Evolutionary conservation across 73 alveolate species (phyloP).

Genomic region (Paramecium caudatum): DNA sequence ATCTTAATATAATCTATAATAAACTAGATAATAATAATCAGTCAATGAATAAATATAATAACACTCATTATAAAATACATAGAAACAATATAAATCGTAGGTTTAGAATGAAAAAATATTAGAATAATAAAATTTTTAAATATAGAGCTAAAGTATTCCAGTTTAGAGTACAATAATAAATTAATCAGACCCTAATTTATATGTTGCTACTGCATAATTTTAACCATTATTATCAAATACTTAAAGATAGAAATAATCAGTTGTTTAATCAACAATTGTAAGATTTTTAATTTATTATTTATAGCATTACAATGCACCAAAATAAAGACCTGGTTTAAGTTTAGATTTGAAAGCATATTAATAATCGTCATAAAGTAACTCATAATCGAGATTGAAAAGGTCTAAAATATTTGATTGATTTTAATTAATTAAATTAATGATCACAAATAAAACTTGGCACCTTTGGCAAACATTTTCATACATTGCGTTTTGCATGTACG

Average conservation of each 20-base stretch:
- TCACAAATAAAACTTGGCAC: not conserved
- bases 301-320: not conserved
- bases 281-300: not conserved
- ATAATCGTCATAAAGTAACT: not conserved
- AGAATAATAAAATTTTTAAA: no score
- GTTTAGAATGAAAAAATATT: not conserved
- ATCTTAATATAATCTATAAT: not conserved
- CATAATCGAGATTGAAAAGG: conserved; percentile 14
- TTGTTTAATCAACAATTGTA: not conserved
- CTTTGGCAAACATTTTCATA: conserved; percentile 31
- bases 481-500: conserved; percentile 27
- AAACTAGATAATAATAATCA: not conserved
- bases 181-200: no score
- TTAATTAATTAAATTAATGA: not conserved
- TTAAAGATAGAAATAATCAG: no score
- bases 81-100: not conserved
- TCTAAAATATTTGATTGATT: conserved; percentile 4
- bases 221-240: no score
- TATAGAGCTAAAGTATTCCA: no score
- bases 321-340: not conserved
- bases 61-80: not conserved
- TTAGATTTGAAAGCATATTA: not conserved
- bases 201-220: no score
- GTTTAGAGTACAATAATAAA: no score
- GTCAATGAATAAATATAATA: not conserved